Percentiles rank a stretch among this genome's conserved stretches.
phyloP scores from a whole-genome alignment of 106 monocot species.

The Narthecium ossifragum region DNA sequence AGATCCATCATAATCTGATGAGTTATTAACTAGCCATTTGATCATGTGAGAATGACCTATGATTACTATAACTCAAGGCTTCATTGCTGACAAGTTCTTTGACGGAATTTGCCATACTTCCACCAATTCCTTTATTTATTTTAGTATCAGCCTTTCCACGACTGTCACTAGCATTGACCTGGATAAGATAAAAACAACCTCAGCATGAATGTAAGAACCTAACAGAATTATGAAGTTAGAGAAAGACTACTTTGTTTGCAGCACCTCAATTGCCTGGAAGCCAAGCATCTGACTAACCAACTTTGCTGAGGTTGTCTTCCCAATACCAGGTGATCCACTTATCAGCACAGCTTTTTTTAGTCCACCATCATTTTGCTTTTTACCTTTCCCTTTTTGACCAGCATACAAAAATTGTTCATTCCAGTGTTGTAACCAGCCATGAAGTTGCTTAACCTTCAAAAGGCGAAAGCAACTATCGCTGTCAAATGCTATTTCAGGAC shows the following conservation, averaged over 20 bases:
- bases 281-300: slow-evolving; percentile 90
- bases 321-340: slow-evolving; percentile 95
- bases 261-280: slow-evolving; percentile 86
- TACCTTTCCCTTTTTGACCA: slow-evolving; percentile 67
- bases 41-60: slow-evolving; percentile 48
- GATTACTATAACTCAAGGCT: slow-evolving; percentile 38
- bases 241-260: no score
- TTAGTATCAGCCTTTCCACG: slow-evolving; percentile 97
- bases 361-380: slow-evolving; percentile 63
- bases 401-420: slow-evolving; percentile 63
- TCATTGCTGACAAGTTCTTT: slow-evolving; percentile 92
- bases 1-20: neutral
- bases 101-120: slow-evolving; percentile 83
- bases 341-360: slow-evolving; percentile 87
- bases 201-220: neutral
- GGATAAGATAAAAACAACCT: slow-evolving; percentile 1
- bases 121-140: slow-evolving; percentile 80
- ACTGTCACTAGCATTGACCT: slow-evolving; percentile 99
- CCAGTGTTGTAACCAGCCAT: slow-evolving; percentile 86
- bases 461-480: slow-evolving; percentile 2
- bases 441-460: slow-evolving; percentile 83
- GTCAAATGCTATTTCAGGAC: no score
- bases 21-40: neutral
- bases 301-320: slow-evolving; percentile 89
- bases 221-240: neutral